phyloP scores from a whole-genome alignment of 108 stramenopile species.

The Skeletonema costatum region DNA sequence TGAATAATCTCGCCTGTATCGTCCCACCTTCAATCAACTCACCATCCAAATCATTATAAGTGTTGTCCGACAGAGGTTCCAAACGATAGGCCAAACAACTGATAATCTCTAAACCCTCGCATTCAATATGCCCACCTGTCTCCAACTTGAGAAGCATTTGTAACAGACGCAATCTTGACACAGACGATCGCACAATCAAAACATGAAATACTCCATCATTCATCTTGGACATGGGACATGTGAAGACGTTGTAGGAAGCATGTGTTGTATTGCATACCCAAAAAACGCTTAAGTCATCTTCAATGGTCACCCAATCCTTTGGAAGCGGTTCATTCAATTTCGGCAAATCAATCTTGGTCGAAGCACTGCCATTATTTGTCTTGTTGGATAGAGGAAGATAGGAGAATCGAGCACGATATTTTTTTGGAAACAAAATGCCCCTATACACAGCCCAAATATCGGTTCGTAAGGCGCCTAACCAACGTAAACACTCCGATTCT shows the following conservation, averaged over 20 bases:
- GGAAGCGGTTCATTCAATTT: constrained; percentile 59
- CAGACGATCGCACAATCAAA: constrained; percentile 62
- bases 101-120: constrained; percentile 61
- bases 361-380: background rate
- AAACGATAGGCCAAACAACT: constrained; percentile 81
- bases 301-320: constrained; percentile 59
- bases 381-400: constrained; percentile 55
- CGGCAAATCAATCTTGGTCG: constrained; percentile 40
- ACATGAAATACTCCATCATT: constrained; percentile 84
- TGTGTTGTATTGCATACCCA: constrained; percentile 86
- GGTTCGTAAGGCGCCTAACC: constrained; percentile 67
- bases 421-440: constrained; percentile 51
- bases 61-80: constrained; percentile 60
- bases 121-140: constrained; percentile 68
- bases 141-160: constrained; percentile 71
- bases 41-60: constrained; percentile 87
- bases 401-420: constrained; percentile 71
- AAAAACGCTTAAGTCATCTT: constrained; percentile 80
- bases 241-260: constrained; percentile 61
- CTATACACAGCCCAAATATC: constrained; percentile 84
- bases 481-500: constrained; percentile 80
- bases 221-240: constrained; percentile 68
- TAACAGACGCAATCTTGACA: constrained; percentile 59
- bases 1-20: constrained; percentile 69
- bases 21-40: constrained; percentile 85